Conservation (phyloP, 23 red algal species). For the Gracilaria caudata region DNA sequence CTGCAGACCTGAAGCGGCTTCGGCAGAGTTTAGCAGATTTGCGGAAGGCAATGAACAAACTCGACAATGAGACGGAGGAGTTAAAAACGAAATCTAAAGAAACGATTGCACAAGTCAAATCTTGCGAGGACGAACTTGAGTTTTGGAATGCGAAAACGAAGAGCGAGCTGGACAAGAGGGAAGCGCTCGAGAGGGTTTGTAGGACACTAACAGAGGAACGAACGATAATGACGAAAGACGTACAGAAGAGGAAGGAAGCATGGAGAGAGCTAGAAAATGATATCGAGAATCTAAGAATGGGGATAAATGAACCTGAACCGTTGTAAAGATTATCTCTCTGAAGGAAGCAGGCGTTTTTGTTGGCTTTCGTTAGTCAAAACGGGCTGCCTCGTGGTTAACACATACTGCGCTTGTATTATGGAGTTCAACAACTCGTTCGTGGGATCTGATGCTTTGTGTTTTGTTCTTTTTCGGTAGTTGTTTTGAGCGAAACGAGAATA, state of each 20-base stretch:
- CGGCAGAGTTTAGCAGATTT: slow-evolving; percentile 31
- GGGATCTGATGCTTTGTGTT: background rate
- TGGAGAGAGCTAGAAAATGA: slow-evolving; percentile 55
- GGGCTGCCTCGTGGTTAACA: background rate
- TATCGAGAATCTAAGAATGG: slow-evolving; percentile 61
- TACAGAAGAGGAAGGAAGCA: slow-evolving; percentile 42
- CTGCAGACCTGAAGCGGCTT: slow-evolving; percentile 38
- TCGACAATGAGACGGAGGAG: slow-evolving; percentile 47
- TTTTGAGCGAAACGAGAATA: background rate
- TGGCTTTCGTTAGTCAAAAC: background rate
- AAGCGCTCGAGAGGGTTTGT: slow-evolving; percentile 42
- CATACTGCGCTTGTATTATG: background rate
- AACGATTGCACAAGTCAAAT: slow-evolving; percentile 40
- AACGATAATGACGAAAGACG: slow-evolving; percentile 59
- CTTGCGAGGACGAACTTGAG: slow-evolving; percentile 56
- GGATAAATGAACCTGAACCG: slow-evolving; percentile 39
- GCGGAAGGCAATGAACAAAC: slow-evolving; percentile 53
- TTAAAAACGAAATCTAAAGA: slow-evolving; percentile 50
- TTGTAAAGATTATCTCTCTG: background rate
- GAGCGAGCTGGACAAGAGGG: slow-evolving; percentile 56
- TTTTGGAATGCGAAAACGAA: slow-evolving; percentile 63
- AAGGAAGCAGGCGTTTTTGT: background rate
- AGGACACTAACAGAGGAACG: slow-evolving; percentile 62
- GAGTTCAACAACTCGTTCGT: background rate
- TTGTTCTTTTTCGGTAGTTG: background rate